phyloP scores from a whole-genome alignment of 2,329 filamentous ascomycete species.

The Neonectria sp. region DNA sequence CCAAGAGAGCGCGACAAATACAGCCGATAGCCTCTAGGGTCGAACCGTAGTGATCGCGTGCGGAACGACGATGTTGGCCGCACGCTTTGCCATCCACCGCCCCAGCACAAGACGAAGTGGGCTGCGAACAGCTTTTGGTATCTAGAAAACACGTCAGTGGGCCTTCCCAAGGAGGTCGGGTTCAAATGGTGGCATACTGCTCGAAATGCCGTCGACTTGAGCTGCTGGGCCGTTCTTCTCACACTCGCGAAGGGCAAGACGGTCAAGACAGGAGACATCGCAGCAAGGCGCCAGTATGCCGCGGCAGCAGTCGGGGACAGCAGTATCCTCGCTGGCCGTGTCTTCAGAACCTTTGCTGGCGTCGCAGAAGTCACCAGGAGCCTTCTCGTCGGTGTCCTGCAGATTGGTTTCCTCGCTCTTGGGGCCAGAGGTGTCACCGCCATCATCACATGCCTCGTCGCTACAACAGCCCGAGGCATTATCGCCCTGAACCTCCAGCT shows the following conservation, averaged over 20 bases:
- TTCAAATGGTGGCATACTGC: background rate
- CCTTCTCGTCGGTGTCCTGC: background rate
- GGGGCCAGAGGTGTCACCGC: background rate
- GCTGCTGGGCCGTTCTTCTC: conserved; percentile 28
- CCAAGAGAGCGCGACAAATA: conserved; percentile 67
- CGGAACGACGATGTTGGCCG: conserved; percentile 52
- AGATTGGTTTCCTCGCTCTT: background rate
- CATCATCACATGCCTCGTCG: conserved; percentile 29
- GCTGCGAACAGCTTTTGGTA: background rate
- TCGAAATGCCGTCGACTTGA: background rate
- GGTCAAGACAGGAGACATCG: conserved; percentile 59
- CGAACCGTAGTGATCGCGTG: conserved; percentile 57
- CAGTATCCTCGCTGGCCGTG: conserved; percentile 3
- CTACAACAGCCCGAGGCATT: conserved; percentile 15
- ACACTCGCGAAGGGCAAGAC: conserved; percentile 61
- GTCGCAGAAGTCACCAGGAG: conserved; percentile 11
- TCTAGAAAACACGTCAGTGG: conserved; percentile 14
- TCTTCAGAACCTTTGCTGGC: background rate
- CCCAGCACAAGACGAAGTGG: conserved; percentile 30
- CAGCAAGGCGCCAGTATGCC: conserved; percentile 59
- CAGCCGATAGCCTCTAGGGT: conserved; percentile 66
- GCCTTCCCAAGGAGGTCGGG: background rate
- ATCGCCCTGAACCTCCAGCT: background rate
- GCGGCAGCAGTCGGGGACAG: conserved; percentile 56
- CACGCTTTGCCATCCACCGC: conserved; percentile 53